Conservation (phyloP, 2,329 filamentous ascomycete species). For the Clonostachys rosea region DNA sequence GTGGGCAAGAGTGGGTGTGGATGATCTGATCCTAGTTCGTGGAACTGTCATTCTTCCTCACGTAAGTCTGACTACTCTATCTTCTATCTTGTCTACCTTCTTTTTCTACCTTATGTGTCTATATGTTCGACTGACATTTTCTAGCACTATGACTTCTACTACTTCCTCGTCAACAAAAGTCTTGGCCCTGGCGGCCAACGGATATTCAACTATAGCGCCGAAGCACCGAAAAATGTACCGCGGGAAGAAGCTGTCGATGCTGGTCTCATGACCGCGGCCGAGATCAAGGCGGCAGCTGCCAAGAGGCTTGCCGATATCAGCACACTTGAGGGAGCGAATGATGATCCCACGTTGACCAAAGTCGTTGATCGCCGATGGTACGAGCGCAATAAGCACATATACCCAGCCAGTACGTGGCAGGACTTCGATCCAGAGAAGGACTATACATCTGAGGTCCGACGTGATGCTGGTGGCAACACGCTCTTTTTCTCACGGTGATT, state of each 20-base stretch:
- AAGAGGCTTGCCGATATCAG: constrained; percentile 39
- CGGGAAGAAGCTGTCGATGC: not conserved
- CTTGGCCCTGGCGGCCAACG: constrained; percentile 65
- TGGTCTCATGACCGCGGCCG: constrained; percentile 18
- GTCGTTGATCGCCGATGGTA: constrained; percentile 97
- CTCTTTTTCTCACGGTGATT: constrained; percentile 73
- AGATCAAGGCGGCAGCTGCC: constrained; percentile 28
- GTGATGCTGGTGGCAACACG: constrained; percentile 83
- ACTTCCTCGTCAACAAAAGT: constrained; percentile 89
- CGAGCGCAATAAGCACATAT: constrained; percentile 96
- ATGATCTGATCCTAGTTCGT: constrained; percentile 90
- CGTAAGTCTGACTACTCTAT: constrained; percentile 49
- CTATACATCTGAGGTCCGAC: constrained; percentile 71
- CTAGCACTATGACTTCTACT: constrained; percentile 96
- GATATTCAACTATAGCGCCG: constrained; percentile 71
- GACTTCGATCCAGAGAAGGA: constrained; percentile 90
- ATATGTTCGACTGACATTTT: constrained; percentile 8
- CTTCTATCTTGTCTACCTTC: constrained; percentile 3
- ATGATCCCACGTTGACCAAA: constrained; percentile 81
- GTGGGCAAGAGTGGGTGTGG: constrained; percentile 91
- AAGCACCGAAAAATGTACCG: constrained; percentile 18
- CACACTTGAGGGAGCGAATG: constrained; percentile 67
- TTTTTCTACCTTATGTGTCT: constrained; percentile 2
- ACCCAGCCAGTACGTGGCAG: constrained; percentile 92
- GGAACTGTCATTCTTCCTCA: constrained; percentile 91